Conservation (phyloP, 768 basidiomycete species). For the Collybiopsis luxurians region DNA sequence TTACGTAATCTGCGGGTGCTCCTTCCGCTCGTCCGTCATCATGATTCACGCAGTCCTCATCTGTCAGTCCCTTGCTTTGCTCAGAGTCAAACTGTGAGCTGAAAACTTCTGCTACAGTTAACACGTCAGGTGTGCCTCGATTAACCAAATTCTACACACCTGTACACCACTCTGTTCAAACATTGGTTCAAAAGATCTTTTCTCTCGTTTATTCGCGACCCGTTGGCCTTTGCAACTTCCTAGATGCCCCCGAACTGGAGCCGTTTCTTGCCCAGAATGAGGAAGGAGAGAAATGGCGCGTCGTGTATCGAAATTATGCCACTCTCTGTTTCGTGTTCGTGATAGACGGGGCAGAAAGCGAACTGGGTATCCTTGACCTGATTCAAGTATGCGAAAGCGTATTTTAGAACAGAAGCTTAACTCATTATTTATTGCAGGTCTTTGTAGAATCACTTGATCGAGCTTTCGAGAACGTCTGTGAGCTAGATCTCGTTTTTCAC, state of each 20-base stretch:
- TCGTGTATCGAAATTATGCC: slow-evolving; percentile 95
- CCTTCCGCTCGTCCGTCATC: slow-evolving; percentile 18
- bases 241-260: slow-evolving; percentile 88
- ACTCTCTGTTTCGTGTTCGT: slow-evolving; percentile 97
- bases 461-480: slow-evolving; percentile 97
- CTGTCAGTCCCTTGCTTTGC: slow-evolving; percentile 44
- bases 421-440: slow-evolving; percentile 53
- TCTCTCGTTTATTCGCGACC: slow-evolving; percentile 82
- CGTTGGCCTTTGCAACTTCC: slow-evolving; percentile 88
- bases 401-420: neutral
- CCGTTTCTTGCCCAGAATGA: slow-evolving; percentile 62
- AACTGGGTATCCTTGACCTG: slow-evolving; percentile 91
- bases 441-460: slow-evolving; percentile 96
- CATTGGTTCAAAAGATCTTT: slow-evolving; percentile 86
- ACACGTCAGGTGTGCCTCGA: slow-evolving; percentile 85
- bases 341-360: slow-evolving; percentile 94
- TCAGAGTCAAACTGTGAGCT: neutral
- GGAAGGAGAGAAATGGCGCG: slow-evolving; percentile 67
- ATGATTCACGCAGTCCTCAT: slow-evolving; percentile 90
- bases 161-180: slow-evolving; percentile 62
- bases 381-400: slow-evolving; percentile 70
- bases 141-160: slow-evolving; percentile 90
- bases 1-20: slow-evolving; percentile 16
- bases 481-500: slow-evolving; percentile 96
- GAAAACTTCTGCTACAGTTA: slow-evolving; percentile 53